Evolutionary conservation across 1,284 basidiomycete species (phyloP).

Genomic region (Porogramme epimiltina): DNA sequence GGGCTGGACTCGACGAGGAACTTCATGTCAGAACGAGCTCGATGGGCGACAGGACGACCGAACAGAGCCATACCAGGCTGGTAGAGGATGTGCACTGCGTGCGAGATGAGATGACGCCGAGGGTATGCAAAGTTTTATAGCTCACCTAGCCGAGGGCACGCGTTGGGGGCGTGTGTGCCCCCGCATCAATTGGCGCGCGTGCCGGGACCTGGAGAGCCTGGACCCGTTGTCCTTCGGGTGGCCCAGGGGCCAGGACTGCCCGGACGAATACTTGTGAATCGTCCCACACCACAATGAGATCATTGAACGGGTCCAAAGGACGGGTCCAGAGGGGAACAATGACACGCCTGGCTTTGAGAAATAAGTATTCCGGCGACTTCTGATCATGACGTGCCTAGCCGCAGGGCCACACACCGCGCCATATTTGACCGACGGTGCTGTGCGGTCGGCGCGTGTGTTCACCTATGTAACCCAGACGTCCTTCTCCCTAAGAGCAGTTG

Average conservation of each 20-base stretch:
- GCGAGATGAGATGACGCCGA: conserved; percentile 7
- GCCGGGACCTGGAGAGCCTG: background rate
- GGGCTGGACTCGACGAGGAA: conserved; percentile 18
- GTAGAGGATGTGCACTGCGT: conserved; percentile 7
- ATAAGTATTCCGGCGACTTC: too few species aligned
- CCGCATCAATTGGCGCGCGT: conserved; percentile 16
- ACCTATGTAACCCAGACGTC: too few species aligned
- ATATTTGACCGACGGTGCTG: too few species aligned
- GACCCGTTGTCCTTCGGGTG: background rate
- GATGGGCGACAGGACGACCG: conserved; percentile 11
- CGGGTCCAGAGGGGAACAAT: too few species aligned
- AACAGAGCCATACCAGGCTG: conserved; percentile 10
- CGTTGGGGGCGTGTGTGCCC: conserved; percentile 13
- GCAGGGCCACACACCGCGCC: too few species aligned
- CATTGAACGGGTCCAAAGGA: too few species aligned
- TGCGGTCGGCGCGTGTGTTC: too few species aligned
- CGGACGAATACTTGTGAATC: too few species aligned
- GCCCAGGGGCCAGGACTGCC: background rate
- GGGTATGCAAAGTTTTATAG: conserved; percentile 16
- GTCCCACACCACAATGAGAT: too few species aligned
- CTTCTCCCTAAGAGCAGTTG: too few species aligned
- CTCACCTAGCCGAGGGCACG: conserved; percentile 14
- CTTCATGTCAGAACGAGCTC: conserved; percentile 15
- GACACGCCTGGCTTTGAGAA: too few species aligned
- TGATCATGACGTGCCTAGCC: too few species aligned